Conservation (phyloP, 768 basidiomycete genomes). For the Panellus pusillus region DNA sequence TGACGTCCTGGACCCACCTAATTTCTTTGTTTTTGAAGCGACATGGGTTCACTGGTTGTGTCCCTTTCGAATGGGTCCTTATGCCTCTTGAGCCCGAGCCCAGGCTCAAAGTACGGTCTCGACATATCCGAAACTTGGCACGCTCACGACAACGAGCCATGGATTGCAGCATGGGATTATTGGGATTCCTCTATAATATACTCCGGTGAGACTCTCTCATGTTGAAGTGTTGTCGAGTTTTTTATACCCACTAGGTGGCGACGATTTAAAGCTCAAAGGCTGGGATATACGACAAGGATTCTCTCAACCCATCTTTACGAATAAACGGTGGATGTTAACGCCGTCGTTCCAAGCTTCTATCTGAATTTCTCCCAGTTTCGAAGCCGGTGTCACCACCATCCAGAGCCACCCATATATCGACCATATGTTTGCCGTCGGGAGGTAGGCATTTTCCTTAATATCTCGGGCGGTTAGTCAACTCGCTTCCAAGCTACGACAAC, state of each 20-base stretch:
- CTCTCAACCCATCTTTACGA: constrained; percentile 59
- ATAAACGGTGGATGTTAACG: constrained; percentile 56
- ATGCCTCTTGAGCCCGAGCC: constrained; percentile 55
- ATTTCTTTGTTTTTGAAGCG: constrained; percentile 31
- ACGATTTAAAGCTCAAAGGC: constrained; percentile 84
- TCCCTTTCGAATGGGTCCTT: constrained; percentile 83
- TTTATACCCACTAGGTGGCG: constrained; percentile 69
- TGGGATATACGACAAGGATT: constrained; percentile 85
- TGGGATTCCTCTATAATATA: constrained; percentile 82
- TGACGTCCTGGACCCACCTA: not conserved
- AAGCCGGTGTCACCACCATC: constrained; percentile 90
- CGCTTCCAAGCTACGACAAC: constrained; percentile 70
- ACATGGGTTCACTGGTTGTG: constrained; percentile 61
- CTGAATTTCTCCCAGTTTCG: constrained; percentile 58
- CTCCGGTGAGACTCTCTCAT: constrained; percentile 56
- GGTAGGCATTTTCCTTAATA: constrained; percentile 43
- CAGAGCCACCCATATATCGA: constrained; percentile 81
- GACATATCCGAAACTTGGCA: constrained; percentile 62
- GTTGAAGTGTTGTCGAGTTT: not conserved
- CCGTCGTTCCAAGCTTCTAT: not conserved
- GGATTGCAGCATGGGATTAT: constrained; percentile 90
- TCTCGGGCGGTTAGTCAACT: not conserved
- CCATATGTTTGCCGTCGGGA: constrained; percentile 86
- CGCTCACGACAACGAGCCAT: constrained; percentile 92
- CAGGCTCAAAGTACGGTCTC: constrained; percentile 38